These are phyloP conservation scores for Solanum raphanifolium DNA, from an alignment of 257 asterid species.

Conservation along the genomic window DNA sequence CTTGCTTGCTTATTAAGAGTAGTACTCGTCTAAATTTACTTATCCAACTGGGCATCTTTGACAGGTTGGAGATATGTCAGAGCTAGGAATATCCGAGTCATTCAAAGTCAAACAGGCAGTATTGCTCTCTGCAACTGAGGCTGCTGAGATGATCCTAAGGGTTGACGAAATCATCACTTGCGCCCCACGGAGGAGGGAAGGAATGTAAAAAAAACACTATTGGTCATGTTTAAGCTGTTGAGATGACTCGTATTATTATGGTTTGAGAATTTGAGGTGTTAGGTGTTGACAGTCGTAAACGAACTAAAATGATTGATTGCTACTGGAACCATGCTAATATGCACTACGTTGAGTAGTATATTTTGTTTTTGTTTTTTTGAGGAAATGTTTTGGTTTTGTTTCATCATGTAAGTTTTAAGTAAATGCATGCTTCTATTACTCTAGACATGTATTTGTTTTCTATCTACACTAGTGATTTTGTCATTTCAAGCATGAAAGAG, in stretches of 20 bases:
- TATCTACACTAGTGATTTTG: background rate
- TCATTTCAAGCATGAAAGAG: background rate
- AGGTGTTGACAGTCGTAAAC: background rate
- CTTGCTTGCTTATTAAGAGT: background rate
- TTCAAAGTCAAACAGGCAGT: slow-evolving; percentile 94
- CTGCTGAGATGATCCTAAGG: slow-evolving; percentile 89
- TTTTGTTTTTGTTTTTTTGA: background rate
- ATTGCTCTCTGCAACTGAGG: slow-evolving; percentile 88
- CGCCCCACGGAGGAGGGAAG: slow-evolving; percentile 84
- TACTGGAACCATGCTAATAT: background rate
- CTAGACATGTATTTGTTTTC: background rate
- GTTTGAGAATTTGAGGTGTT: background rate
- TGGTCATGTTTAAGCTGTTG: background rate
- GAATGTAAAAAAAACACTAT: slow-evolving; percentile 35
- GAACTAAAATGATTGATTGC: background rate
- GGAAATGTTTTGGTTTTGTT: background rate
- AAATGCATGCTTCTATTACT: background rate
- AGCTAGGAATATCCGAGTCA: slow-evolving; percentile 71
- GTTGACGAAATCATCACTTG: slow-evolving; percentile 91
- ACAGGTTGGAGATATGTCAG: slow-evolving; percentile 86
- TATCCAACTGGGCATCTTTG: background rate
- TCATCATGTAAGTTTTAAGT: background rate
- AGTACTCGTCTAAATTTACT: background rate
- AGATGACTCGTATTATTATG: background rate
- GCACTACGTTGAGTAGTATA: background rate